These are phyloP conservation scores for Solanum microdontum DNA, from an alignment of 257 asterid genomes.

Conservation along the genomic window DNA sequence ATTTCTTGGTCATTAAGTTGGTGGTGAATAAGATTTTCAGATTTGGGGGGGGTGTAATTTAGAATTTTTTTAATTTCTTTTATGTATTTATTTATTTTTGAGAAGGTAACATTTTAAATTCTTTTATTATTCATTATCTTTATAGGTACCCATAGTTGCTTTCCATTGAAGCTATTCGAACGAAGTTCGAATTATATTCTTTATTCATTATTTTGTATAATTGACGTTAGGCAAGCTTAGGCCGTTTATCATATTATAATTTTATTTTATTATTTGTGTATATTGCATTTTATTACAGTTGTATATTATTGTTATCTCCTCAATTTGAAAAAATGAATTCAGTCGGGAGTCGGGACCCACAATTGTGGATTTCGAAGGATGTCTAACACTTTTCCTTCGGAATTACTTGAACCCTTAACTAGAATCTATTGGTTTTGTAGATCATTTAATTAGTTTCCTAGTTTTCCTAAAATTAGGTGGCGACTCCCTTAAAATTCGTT, in stretches of 20 bases:
- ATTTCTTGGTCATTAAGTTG: neutral
- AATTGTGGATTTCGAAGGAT: neutral
- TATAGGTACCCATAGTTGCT: neutral
- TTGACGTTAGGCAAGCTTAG: neutral
- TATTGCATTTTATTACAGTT: neutral
- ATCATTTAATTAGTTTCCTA: neutral
- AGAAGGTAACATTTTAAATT: no score
- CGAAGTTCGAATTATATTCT: no score
- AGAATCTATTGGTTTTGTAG: neutral
- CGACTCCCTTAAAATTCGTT: neutral
- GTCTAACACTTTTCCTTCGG: neutral
- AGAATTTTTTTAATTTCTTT: no score
- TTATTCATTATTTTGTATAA: neutral
- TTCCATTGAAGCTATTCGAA: neutral
- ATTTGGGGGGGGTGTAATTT: neutral
- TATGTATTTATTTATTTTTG: no score
- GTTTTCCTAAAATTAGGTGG: neutral
- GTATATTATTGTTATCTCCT: neutral
- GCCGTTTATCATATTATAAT: neutral
- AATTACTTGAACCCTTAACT: neutral
- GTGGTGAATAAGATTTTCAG: neutral
- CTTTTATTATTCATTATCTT: neutral
- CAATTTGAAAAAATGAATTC: neutral
- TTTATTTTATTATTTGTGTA: neutral
- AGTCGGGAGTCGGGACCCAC: neutral